Evolutionary conservation across 208 protist genomes (phyloP), one percentile per base, ranked within the genome.

Genomic region (Trypanosoma melophagium): DNA sequence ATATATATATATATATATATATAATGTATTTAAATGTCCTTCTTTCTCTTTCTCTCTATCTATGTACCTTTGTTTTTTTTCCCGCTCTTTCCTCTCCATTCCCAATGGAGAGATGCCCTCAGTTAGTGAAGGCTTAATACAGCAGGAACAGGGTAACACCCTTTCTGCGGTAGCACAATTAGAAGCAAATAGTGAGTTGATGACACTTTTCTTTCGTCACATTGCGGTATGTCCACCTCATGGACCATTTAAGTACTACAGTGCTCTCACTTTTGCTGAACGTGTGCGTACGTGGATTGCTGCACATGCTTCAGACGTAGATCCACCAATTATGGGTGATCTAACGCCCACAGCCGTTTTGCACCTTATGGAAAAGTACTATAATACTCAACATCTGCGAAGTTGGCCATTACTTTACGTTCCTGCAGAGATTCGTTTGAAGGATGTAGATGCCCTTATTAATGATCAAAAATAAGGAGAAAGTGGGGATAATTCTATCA

Each of bases 381-480:
- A 84, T 71, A 72, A 88, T 63, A 90, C 82, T 22, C 42, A 69
- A 9, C 87, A 93, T 54, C 69, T 93, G 16, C 60, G 64, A 10
- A 79, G 72, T 60, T 93, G 87, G 83, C 82, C 84, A 65, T 74
- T 90, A 40, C 65, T 90, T 3, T 93, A 93, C 69, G 87, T 90
- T 17, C 84, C 84, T n/a, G 81, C 81, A 10, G 79, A 90, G 71
- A 75, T 93, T 52, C 81, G 73, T 51, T 41, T 63, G 41, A 70
- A 63, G n/a, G 87, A 93, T 52, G 75, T 93, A 56, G 71, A 80
- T 38, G 51, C 62, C 5, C 66, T 90, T 14, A 65, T 80, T 38
- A 71, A 74, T 55, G 58, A 25, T 61, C 70, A 3, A 49, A 58
- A 42, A 17, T 31, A n/a, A 31, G 12, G 35, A 3, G 22, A 17